Base-by-base conservation (phyloP, 805 yeast species). In the Starmerella potacharoeniae region DNA sequence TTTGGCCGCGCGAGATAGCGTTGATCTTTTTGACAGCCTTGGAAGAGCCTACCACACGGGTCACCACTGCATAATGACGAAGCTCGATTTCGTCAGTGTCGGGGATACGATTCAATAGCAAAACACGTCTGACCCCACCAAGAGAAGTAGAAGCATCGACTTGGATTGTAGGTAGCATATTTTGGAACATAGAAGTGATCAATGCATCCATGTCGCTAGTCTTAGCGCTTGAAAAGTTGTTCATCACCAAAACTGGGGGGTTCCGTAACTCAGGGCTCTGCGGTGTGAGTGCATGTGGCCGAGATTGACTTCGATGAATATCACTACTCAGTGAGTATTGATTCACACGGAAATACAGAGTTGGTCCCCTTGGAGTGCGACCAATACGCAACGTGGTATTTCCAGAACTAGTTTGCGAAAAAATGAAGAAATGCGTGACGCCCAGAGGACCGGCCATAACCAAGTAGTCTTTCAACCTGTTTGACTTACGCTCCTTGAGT, bases 361-460 rank as follows among this genome's bases (percentile, higher is more conserved):
- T 89, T 33, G 99, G 99, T 6, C 99, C 99, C 57, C 89, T 77
- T 36, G 97, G 96, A 75, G 90, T 80, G 65, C 86, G 80, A 1
- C 91, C 89, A 46, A 93, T 70, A 65, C 97, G 79, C 59, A 93
- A 73, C 51, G 91, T 84, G 5, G 93, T 83, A 54, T 81, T 82
- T 7, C 96, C 97, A 3, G 62, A 52, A n/a, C 58, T 54, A 40
- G 86, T 78, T 67, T 89, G 96, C 58, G 88, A 83, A 73, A 93
- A 90, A 22, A 91, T 74, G 71, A 93, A 80, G 65, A 93, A 71
- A 70, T 91, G 96, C 6, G 91, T 77, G 28, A 93, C 96, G 31
- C 95, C 95, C 45, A 93, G 74, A 13, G 97, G 97, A 6, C 97
- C 97, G 40, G 96, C 86, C 96, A 93, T 90, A n/a, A 88, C 95